A percentile compares a stretch with the other conserved stretches of the same genome.
These are phyloP conservation scores for Mycena crocata DNA, from an alignment of 768 basidiomycete genomes.

Conservation along the genomic window DNA sequence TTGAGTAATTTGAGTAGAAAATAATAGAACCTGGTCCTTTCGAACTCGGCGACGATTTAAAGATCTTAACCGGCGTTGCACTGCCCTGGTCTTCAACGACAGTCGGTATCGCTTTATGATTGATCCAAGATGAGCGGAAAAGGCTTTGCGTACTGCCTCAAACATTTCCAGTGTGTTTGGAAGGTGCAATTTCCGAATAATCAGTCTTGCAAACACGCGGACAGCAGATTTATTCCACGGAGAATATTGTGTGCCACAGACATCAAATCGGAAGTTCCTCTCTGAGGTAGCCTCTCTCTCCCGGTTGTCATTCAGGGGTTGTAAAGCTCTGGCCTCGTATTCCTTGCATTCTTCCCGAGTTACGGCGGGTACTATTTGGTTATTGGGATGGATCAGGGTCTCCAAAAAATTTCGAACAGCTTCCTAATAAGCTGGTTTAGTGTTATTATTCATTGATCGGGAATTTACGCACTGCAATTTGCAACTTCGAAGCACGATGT, in stretches of 20 bases:
- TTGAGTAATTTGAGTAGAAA: no score
- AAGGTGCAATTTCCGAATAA: not conserved
- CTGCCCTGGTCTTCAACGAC: no score
- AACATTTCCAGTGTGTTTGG: not conserved
- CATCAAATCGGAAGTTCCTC: conserved; percentile 12
- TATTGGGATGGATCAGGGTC: not conserved
- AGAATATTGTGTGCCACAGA: conserved; percentile 1
- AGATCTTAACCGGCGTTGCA: no score
- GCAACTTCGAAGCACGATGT: not conserved
- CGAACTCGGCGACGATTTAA: no score
- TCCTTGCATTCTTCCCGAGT: not conserved
- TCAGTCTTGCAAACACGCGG: conserved; percentile 11
- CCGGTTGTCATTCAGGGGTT: not conserved
- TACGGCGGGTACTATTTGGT: not conserved
- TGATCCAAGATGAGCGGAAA: not conserved
- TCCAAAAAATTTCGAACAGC: conserved; percentile 1
- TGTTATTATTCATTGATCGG: not conserved
- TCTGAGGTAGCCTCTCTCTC: conserved; percentile 7
- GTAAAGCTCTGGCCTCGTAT: not conserved
- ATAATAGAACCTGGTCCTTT: no score
- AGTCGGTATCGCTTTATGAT: no score
- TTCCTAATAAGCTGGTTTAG: not conserved
- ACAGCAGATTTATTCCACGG: no score
- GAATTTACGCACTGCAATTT: not conserved
- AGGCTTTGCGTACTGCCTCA: not conserved